Base-by-base conservation (phyloP, 2,329 filamentous ascomycete genomes). In the Herpotrichia juniperi region DNA sequence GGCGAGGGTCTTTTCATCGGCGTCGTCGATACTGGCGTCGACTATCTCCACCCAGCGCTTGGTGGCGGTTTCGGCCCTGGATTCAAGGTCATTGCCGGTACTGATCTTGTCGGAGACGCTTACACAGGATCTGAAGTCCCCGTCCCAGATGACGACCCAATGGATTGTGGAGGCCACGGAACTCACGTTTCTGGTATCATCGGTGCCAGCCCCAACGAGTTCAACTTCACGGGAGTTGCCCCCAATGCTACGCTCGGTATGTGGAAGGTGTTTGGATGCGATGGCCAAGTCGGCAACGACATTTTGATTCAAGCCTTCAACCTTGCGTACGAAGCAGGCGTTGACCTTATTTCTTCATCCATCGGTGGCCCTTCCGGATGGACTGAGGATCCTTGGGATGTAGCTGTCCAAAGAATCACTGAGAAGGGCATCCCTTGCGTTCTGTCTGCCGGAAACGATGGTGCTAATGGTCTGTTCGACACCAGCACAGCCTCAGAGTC, bases 61-160 rank as follows among this genome's bases (percentile, higher is more conserved):
- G 86, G 86, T 30, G 84, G 84, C 42, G 85, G 85, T 62, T 87
- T 87, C 63, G 86, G 86, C 1, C 62, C 76, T 1, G 83, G 79
- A 11, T 87, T 81, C 58, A 74, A 87, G 34, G 82, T 88, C 16
- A 76, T 78, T 3, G 81, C 79, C 51, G 86, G 86, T 16, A 76
- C 76, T 30, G 84, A 86, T 56, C 74, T 86, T 35, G 80, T 86
- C 16, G 85, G 84, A 16, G 82, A 87, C 48, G 73, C 72, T 47
- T 71, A 67, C 22, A 55, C 53, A 17, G 72, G 69, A 37, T 48
- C 53, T 43, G 76, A 76, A 55, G 71, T 62, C 1, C 76, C 77
- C 8, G 53, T 70, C 0, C 80, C 81, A 1, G 81, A 81, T 56
- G 40, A 69, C 2, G 80, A 84, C 55, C 84, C 84, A 17, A 81